Base-by-base conservation (phyloP, 2,329 filamentous ascomycete genomes). In the Fusarium globosum region DNA sequence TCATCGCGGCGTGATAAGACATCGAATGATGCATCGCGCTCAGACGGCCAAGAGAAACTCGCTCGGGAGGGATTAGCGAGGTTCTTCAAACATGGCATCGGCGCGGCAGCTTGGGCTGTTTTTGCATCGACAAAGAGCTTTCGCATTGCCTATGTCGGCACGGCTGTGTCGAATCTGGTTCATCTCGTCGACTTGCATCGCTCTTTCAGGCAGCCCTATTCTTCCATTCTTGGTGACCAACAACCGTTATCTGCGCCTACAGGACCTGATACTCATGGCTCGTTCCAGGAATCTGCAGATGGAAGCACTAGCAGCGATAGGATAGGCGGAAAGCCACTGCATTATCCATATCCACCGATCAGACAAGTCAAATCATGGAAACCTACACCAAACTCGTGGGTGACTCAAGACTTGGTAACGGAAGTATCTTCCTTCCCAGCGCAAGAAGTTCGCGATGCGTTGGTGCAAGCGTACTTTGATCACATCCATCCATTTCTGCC, bases 101-200 rank as follows among this genome's bases (percentile, higher is more conserved):
- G 71, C 3, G 74, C 74, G 33, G 76, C 70, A 2, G 76, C 74
- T 5, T 78, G 73, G 73, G 74, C 76, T 20, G 75, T 78, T 30
- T 78, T 78, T 33, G 67, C 70, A 5, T 69, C 72, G 7, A 74
- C 74, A 2, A 69, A 78, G 13, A 78, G 73, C 48, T 78, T 77
- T 65, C 76, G 76, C 11, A 78, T 78, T 4, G 76, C 76, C 3
- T 78, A 78, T 15, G 73, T 78, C 38, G 76, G 76, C 41, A 78
- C 76, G 12, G 71, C 74, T 15, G 76, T 78, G 2, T 78, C 76
- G 3, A 78, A 78, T 7, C 61, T 78, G 2, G 74, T 76, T 5
- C 76, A 78, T 15, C 55, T 78, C 0, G 76, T 78, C 0, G 74
- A 78, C 21, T 43, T 78, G 4, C 76, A 78, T 38, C 67, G 71